Base-by-base conservation (phyloP, 2,329 filamentous ascomycete species). In the Saccharata proteae region DNA sequence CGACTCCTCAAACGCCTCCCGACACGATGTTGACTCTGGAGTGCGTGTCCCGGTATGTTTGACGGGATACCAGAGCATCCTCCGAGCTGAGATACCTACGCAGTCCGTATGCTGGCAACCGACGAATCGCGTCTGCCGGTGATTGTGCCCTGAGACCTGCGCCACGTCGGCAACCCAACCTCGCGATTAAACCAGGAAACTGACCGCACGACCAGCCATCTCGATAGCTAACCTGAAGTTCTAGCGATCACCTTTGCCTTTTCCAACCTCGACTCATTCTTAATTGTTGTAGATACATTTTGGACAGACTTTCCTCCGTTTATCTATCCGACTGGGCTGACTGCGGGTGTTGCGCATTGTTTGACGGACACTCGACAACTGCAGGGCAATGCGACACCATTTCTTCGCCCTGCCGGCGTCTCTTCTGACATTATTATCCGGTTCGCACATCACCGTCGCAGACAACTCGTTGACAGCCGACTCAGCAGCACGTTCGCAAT, bases 401-500 rank as follows among this genome's bases (percentile, higher is more conserved):
- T 12, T 35, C 10, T 19, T 31, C 14, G 27, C 35, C 16, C 30
- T 37, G 6, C 26, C 30, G 18, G 22, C 29, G 8, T 34, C 21
- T 11, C 27, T 36, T 3, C 25, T 38, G 8, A 15, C 32, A 9
- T 19, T 35, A n/a, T 11, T 27, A 4, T 23, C 28, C 19, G 31
- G 30, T 7, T 10, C 18, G 7, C 21, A 20, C 23, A 26, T 37
- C 7, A 18, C 25, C 4, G 11, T 16, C 3, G 31, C 35, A n/a
- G 27, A 34, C 12, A 38, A 47, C 20, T 51, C 49, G 51, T 65
- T 59, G 62, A 58, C 62, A 11, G 54, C 59, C 52, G 59, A 64
- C 29, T 49, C 65, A 3, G 59, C 62, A 9, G 51, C 45, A 37
- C 53, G 60, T 17, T 51, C 55, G 32, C 64, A 61, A 42, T 62